Base-by-base conservation (phyloP, 2,329 filamentous ascomycete species). In the Colletotrichum tropicale region DNA sequence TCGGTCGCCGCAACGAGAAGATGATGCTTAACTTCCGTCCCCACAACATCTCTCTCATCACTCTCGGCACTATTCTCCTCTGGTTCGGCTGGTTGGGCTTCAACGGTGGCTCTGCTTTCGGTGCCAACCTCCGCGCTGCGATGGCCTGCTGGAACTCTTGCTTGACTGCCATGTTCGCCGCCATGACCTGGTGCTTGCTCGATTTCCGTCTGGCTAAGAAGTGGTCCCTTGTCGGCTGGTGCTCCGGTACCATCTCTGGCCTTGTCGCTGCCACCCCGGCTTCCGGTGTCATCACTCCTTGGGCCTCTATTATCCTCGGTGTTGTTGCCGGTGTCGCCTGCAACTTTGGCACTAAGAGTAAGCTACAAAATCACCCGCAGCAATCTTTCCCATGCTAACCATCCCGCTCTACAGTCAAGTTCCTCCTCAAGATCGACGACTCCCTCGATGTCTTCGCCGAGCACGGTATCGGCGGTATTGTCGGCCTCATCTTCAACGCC, bases 11-110 rank as follows among this genome's bases (percentile, higher is more conserved):
- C 79, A 97, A 98, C 88, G 96, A 98, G 89, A 97, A 96, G 89
- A 98, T 98, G 96, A 98, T 98, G 95, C 92, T 98, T 87, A 98
- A 98, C 91, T 98, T 98, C 91, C 95, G 97, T 80, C 97, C 97
- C 21, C 97, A 99, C 90, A 99, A 99, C 88, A 97, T 98, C 79
- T 98, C 96, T 8, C 91, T 98, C 82, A 98, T 99, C 86, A 96
- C 97, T 1, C 93, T 98, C 80, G 97, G 97, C 78, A 98, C 97
- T 5, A 91, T 98, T 78, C 91, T 99, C 81, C 95, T 99, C 72
- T 98, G 96, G 96, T 98, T 98, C 82, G 97, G 97, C 82, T 99
- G 97, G 97, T 90, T 99, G 78, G 97, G 96, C 71, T 99, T 99
- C 92, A 99, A 99, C 89, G 97, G 96, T 81, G 97, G 97, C 78